A percentile compares a stretch with the other conserved stretches of the same genome.
Conservation (phyloP, 257 asterid genomes). For the Plectranthus barbatus region DNA sequence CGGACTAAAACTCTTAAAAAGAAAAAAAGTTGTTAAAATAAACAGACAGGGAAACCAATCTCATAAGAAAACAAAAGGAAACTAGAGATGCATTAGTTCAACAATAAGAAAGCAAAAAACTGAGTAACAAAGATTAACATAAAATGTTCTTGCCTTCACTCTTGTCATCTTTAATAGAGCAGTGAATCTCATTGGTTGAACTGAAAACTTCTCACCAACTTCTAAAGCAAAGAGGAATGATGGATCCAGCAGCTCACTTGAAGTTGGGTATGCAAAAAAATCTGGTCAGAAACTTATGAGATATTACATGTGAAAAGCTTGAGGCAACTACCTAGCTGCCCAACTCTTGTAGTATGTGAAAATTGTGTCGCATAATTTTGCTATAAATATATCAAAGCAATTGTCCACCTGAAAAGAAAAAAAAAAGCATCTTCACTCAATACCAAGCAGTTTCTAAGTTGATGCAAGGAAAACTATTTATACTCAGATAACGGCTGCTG, state of each 20-base stretch:
- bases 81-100: background rate
- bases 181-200: constrained; percentile 84
- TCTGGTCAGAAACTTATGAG: background rate
- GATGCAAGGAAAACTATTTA: constrained; percentile 4
- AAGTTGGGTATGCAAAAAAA: constrained; percentile 14
- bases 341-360: constrained; percentile 94
- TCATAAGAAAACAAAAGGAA: background rate
- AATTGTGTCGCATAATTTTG: constrained; percentile 67
- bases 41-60: background rate
- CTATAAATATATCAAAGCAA: constrained; percentile 88
- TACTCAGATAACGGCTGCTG: constrained; percentile 1
- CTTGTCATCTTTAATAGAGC: constrained; percentile 73
- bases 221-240: constrained; percentile 90
- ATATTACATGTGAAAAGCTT: background rate
- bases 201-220: constrained; percentile 73
- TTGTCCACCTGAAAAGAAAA: constrained; percentile 71
- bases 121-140: background rate
- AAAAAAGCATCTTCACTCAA: background rate
- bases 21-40: background rate
- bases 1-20: background rate
- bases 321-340: constrained; percentile 81
- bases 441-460: background rate
- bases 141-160: constrained; percentile 61
- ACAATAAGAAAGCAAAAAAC: background rate
- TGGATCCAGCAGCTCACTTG: constrained; percentile 90